Percentiles rank a stretch among this genome's conserved stretches.
Evolutionary conservation across 768 basidiomycete genomes (phyloP).

Genomic region (Boletus sensibilis): DNA sequence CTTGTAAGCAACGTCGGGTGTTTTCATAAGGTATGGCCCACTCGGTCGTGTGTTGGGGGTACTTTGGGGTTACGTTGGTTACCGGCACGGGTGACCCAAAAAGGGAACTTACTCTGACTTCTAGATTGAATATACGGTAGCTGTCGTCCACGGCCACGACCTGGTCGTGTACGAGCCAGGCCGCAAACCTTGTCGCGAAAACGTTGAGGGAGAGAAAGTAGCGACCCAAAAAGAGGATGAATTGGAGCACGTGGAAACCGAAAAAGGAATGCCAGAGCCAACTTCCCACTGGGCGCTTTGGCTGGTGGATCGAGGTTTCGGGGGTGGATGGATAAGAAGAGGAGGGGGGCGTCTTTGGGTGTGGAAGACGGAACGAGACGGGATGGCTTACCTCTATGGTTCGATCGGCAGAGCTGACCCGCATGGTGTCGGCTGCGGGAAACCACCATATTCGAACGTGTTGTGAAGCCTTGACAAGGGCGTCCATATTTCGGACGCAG

Average conservation of each 20-base stretch:
- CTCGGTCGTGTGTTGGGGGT: constrained; percentile 91
- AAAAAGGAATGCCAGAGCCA: constrained; percentile 74
- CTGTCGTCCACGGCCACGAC: constrained; percentile 73
- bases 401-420: constrained; percentile 72
- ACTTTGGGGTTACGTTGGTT: constrained; percentile 36
- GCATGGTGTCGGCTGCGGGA: constrained; percentile 70
- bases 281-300: constrained; percentile 46
- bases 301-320: constrained; percentile 36
- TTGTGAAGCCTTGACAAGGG: constrained; percentile 62
- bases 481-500: constrained; percentile 56
- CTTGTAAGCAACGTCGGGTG: constrained; percentile 64
- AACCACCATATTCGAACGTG: constrained; percentile 98
- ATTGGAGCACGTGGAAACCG: constrained; percentile 78
- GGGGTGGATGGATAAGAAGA: constrained; percentile 3
- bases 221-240: constrained; percentile 77
- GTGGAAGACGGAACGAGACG: constrained; percentile 11
- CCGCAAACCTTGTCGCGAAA: constrained; percentile 59
- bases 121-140: constrained; percentile 86
- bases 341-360: background rate
- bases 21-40: constrained; percentile 83
- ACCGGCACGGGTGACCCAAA: background rate
- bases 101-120: constrained; percentile 75
- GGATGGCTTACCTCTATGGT: constrained; percentile 68
- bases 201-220: constrained; percentile 62
- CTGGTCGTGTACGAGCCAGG: constrained; percentile 61